phyloP scores from a whole-genome alignment of 306 rosid genomes.

The Clitoria ternatea region DNA sequence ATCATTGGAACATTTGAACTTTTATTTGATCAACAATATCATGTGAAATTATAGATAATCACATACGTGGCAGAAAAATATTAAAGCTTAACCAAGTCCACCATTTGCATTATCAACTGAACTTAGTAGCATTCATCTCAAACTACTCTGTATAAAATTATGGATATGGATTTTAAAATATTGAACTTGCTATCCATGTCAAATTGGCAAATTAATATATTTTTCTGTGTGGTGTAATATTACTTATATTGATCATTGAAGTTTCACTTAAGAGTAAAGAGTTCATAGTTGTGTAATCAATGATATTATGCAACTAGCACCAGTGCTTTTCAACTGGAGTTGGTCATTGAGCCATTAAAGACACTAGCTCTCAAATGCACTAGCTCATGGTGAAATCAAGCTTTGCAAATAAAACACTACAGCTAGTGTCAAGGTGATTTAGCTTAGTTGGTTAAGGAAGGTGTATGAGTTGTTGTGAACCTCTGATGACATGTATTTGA shows the following conservation, averaged over 20 bases:
- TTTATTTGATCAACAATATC: slow-evolving; percentile 11
- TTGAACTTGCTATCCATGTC: not conserved
- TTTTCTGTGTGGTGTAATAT: not conserved
- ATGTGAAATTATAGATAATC: not conserved
- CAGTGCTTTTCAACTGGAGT: no score
- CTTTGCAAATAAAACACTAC: no score
- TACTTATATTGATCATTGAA: not conserved
- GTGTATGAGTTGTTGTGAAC: no score
- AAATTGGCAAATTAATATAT: not conserved
- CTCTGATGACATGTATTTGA: no score
- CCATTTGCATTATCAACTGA: not conserved
- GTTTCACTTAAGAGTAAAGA: not conserved
- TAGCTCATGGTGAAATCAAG: no score
- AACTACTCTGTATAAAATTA: not conserved
- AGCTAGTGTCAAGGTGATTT: no score
- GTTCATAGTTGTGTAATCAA: no score
- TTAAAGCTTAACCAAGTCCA: not conserved
- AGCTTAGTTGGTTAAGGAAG: no score
- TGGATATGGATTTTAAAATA: not conserved
- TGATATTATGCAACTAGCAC: no score
- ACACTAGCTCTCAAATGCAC: no score
- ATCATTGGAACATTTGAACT: not conserved
- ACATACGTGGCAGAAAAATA: not conserved
- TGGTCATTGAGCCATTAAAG: no score
- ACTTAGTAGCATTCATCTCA: not conserved